These are phyloP conservation scores for Bipolaris victoriae DNA, from an alignment of 2,329 filamentous ascomycete species.

Conservation along the genomic window DNA sequence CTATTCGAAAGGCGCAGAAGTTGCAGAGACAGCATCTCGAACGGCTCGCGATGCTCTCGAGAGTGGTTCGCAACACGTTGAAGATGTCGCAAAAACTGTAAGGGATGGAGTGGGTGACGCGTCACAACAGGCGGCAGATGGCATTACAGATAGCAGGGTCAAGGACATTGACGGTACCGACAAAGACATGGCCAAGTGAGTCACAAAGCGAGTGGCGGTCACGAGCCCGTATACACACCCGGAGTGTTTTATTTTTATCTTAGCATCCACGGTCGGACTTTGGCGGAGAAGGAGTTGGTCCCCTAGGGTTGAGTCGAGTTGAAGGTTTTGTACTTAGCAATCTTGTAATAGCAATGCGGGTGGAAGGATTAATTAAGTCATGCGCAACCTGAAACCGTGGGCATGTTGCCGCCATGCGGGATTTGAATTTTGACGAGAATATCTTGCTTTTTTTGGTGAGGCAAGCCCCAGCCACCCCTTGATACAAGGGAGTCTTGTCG, in stretches of 20 bases:
- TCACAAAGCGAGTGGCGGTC: background rate
- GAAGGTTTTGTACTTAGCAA: background rate
- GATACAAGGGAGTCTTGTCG: background rate
- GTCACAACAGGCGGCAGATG: slow-evolving; percentile 27
- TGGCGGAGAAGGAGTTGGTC: background rate
- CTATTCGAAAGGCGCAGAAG: slow-evolving; percentile 18
- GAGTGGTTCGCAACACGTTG: slow-evolving; percentile 19
- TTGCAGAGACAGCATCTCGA: slow-evolving; percentile 13
- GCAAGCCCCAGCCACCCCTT: background rate
- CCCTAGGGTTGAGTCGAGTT: background rate
- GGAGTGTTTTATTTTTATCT: slow-evolving; percentile 8
- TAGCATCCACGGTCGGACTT: background rate
- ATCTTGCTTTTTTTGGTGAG: background rate
- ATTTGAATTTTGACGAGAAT: background rate
- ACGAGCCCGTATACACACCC: slow-evolving; percentile 28
- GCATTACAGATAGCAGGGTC: slow-evolving; percentile 22
- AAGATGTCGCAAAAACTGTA: slow-evolving; percentile 32
- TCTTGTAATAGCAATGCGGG: background rate
- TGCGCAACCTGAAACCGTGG: background rate
- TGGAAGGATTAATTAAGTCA: background rate
- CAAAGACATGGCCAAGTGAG: slow-evolving; percentile 23
- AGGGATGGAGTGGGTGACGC: slow-evolving; percentile 23
- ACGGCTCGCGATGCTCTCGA: slow-evolving; percentile 21
- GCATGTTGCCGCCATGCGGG: background rate
- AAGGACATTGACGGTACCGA: slow-evolving; percentile 26